These are phyloP conservation scores for Wickerhamomyces chambardii DNA, from an alignment of 805 yeast species.

Conservation along the genomic window DNA sequence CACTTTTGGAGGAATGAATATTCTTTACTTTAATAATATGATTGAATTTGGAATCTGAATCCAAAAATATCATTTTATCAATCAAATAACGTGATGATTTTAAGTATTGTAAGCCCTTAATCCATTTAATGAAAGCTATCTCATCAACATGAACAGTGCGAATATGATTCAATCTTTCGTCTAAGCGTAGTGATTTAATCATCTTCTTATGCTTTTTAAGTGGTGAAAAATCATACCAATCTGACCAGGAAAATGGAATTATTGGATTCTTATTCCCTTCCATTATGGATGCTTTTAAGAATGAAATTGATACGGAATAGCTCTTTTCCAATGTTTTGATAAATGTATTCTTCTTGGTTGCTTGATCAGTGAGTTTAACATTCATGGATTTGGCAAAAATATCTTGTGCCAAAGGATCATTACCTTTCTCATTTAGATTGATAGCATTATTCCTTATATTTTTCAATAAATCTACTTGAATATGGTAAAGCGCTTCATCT, in stretches of 20 bases:
- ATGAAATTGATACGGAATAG: not conserved
- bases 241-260: slow-evolving; percentile 5
- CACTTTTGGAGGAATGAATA: not conserved
- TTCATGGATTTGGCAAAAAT: not conserved
- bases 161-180: not conserved
- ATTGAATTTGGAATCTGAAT: not conserved
- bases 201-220: not conserved
- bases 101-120: not conserved
- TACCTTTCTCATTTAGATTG: too few species aligned
- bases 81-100: not conserved
- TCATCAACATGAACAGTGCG: not conserved
- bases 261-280: slow-evolving; percentile 3
- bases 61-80: not conserved
- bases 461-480: not conserved
- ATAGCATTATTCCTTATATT: too few species aligned
- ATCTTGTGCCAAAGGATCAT: not conserved
- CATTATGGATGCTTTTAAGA: slow-evolving; percentile 12
- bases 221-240: slow-evolving; percentile 3
- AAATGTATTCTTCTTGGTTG: not conserved
- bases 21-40: not conserved
- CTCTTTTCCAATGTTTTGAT: not conserved
- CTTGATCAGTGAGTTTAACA: not conserved
- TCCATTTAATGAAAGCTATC: not conserved
- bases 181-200: not conserved
- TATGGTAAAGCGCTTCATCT: not conserved